phyloP scores from a whole-genome alignment of 352 stramenopile genomes.

The Phytopythium aichiense region DNA sequence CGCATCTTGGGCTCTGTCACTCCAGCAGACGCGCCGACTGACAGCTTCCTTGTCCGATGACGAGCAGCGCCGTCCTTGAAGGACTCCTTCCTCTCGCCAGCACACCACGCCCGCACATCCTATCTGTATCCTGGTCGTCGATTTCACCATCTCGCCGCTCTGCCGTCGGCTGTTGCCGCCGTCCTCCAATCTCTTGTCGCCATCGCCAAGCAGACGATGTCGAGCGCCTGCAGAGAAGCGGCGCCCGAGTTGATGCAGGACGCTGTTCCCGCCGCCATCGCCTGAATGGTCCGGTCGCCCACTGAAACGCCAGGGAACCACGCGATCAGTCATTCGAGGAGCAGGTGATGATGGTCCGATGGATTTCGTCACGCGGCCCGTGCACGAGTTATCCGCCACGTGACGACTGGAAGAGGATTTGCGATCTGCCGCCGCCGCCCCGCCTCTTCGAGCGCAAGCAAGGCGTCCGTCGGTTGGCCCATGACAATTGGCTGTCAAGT shows the following conservation, averaged over 20 bases:
- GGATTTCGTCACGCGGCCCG: background rate
- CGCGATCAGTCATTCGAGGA: background rate
- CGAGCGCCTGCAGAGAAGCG: background rate
- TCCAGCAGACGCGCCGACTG: background rate
- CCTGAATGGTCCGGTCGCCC: background rate
- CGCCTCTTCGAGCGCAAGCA: background rate
- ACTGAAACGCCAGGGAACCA: background rate
- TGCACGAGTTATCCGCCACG: background rate
- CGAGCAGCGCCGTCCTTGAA: background rate
- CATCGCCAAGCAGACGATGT: background rate
- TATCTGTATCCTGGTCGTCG: background rate
- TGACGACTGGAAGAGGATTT: constrained; percentile 1
- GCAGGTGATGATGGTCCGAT: background rate
- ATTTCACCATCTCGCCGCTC: background rate
- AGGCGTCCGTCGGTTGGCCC: background rate
- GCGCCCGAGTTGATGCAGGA: constrained; percentile 1
- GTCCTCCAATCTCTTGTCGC: background rate
- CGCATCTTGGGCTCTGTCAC: background rate
- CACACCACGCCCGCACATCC: no score
- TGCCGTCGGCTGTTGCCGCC: background rate
- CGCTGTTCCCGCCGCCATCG: background rate
- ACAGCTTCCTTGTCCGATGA: background rate
- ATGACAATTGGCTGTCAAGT: background rate
- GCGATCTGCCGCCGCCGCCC: background rate
- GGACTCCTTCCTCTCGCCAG: background rate